A percentile compares a stretch with the other conserved stretches of the same genome.
These are phyloP conservation scores for Lentinula lateritia DNA, from an alignment of 768 basidiomycete genomes.

Conservation along the genomic window DNA sequence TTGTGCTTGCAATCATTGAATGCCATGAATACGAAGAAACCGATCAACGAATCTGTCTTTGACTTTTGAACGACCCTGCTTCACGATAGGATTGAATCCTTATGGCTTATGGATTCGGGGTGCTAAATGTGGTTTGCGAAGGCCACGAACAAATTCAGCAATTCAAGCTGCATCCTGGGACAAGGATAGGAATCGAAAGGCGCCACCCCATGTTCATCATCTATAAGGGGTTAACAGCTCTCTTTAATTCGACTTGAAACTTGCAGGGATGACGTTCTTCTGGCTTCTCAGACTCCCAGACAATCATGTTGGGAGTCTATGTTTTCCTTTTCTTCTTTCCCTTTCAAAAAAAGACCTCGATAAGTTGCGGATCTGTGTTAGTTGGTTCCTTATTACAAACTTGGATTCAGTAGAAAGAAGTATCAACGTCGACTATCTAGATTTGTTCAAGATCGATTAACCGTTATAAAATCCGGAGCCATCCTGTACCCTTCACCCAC, in stretches of 20 bases:
- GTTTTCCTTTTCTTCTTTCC: not conserved
- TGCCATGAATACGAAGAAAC: not conserved
- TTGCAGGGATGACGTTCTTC: not conserved
- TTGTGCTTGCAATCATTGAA: no score
- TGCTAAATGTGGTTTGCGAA: not conserved
- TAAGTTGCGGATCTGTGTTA: constrained; percentile 2
- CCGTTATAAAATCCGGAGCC: constrained; percentile 1
- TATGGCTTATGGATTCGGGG: not conserved
- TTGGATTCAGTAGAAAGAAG: not conserved
- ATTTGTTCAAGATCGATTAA: constrained; percentile 5
- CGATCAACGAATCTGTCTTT: not conserved
- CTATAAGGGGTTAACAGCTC: not conserved
- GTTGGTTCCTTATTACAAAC: constrained; percentile 7
- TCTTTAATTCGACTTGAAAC: not conserved
- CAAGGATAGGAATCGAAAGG: not conserved
- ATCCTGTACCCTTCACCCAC: not conserved
- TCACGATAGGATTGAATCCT: not conserved
- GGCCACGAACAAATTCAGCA: not conserved
- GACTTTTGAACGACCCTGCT: not conserved
- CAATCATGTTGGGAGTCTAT: not conserved
- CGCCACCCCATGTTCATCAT: not conserved
- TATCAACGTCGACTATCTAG: constrained; percentile 4
- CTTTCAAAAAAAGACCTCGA: constrained; percentile 1
- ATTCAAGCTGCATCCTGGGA: not conserved
- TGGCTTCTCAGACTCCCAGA: not conserved